Base-by-base conservation (phyloP, 352 stramenopile genomes). In the Aphanomyces stellatus region DNA sequence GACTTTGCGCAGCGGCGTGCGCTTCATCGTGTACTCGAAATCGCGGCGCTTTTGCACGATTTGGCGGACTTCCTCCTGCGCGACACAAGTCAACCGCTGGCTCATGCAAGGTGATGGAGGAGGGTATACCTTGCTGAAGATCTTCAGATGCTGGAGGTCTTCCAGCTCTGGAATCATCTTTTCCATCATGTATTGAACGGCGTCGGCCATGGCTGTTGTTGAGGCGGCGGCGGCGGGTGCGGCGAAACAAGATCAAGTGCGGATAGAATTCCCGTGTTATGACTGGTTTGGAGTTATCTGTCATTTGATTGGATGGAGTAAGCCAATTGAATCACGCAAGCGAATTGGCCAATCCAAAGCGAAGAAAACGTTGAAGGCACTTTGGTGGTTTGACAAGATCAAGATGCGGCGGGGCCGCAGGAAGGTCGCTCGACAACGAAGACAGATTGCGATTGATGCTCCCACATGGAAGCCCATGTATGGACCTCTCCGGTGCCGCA, bases 141-240 rank as follows among this genome's bases (percentile, higher is more conserved):
- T 71, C 55, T 91, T 88, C 62, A 85, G 81, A 35, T 85, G 73
- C 75, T 95, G 85, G 53, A 97, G 79, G 57, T 97, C 91, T 74
- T 98, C 91, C 57, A 98, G 90, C 75, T 97, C 91, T 56, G 88
- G 87, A 69, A 98, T 88, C 88, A 97, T 97, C 69, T 92, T 88
- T 77, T 98, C 91, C 84, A 98, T 93, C 67, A 90, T 73, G 62
- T 96, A 83, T 74, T 97, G 90, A 71, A 98, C 91, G 57, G 79
- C 91, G 76, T 98, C 91, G 73, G 91, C 91, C 91, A 98, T 98
- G 62, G 51, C 74, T 66, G 55, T 57, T 71, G 6, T 35, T 31
- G 19, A 4, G 15, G 28, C 28, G 30, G 24, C 5, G 15, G 7
- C 42, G 60, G 43, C 35, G 46, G 31, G 27, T 22, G 55, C 22